Percentiles rank a stretch among this genome's conserved stretches.
Conservation (phyloP, 2,329 filamentous ascomycete genomes). For the Ceratocystis colombiana region DNA sequence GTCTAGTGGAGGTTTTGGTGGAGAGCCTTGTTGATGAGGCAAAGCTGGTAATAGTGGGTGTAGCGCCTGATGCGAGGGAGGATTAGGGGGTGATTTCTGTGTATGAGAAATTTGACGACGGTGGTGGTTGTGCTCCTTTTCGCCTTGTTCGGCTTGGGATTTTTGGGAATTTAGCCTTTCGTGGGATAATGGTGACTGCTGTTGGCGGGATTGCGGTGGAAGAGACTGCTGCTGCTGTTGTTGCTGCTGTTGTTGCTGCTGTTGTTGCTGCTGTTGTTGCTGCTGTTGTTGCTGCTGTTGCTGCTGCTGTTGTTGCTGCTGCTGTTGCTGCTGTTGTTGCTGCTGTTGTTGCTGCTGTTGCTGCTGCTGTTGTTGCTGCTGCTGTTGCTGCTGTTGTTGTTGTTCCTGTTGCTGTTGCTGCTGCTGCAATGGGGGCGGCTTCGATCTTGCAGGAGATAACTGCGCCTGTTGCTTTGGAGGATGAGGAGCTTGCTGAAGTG, state of each 20-base stretch:
- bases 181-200: too few species aligned
- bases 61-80: slow-evolving; percentile 32
- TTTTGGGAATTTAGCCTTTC: too few species aligned
- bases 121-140: slow-evolving; percentile 26
- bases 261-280: slow-evolving; percentile 19
- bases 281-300: slow-evolving; percentile 13
- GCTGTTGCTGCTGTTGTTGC: slow-evolving; percentile 19
- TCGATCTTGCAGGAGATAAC: not conserved
- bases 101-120: not conserved
- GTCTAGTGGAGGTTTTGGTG: slow-evolving; percentile 16
- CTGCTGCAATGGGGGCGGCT: not conserved
- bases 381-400: not conserved
- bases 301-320: slow-evolving; percentile 2
- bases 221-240: slow-evolving; percentile 13
- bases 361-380: not conserved
- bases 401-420: not conserved
- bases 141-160: not conserved
- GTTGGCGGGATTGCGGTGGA: too few species aligned
- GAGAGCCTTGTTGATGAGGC: slow-evolving; percentile 33
- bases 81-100: slow-evolving; percentile 5
- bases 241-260: slow-evolving; percentile 1
- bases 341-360: slow-evolving; percentile 3
- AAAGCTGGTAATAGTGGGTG: slow-evolving; percentile 25
- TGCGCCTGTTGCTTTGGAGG: slow-evolving; percentile 11
- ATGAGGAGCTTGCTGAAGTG: slow-evolving; percentile 13